phyloP scores from a whole-genome alignment of 768 basidiomycete species.

The Collybiopsis luxurians region DNA sequence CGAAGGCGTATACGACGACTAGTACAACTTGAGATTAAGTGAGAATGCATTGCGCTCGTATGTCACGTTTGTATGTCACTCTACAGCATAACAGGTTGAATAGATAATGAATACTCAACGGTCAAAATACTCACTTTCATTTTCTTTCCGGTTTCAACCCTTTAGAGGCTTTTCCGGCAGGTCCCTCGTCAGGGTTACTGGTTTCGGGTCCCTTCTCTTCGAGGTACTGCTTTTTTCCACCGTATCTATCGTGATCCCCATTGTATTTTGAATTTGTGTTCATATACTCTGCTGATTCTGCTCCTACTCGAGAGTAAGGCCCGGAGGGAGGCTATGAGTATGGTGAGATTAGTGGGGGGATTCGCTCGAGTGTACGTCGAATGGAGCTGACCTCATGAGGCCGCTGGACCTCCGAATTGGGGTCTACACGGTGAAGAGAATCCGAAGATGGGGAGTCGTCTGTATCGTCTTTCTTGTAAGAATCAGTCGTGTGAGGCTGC shows the following conservation, averaged over 20 bases:
- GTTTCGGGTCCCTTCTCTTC: conserved; percentile 3
- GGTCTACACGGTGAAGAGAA: conserved; percentile 6
- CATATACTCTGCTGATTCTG: neutral
- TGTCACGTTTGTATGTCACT: too few relatives aligned
- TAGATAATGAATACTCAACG: too few relatives aligned
- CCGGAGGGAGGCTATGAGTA: conserved; percentile 1
- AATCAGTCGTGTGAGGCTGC: neutral
- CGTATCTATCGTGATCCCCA: conserved; percentile 4
- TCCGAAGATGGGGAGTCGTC: neutral
- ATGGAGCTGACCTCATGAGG: neutral
- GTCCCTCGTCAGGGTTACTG: conserved; percentile 6
- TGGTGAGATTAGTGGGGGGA: too few relatives aligned
- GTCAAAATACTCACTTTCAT: neutral
- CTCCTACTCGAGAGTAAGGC: neutral
- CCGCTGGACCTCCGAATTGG: conserved; percentile 1
- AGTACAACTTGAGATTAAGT: too few relatives aligned
- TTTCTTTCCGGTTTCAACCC: conserved; percentile 3
- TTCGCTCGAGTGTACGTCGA: neutral
- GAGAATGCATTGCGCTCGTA: too few relatives aligned
- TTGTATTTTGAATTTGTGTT: neutral
- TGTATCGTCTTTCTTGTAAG: conserved; percentile 5
- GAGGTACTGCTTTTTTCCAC: neutral
- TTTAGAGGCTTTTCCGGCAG: neutral
- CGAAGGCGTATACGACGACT: too few relatives aligned
- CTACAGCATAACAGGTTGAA: too few relatives aligned